Base-by-base conservation (phyloP, 225 moss, liverwort and hornwort species). In the Polytrichum formosum region DNA sequence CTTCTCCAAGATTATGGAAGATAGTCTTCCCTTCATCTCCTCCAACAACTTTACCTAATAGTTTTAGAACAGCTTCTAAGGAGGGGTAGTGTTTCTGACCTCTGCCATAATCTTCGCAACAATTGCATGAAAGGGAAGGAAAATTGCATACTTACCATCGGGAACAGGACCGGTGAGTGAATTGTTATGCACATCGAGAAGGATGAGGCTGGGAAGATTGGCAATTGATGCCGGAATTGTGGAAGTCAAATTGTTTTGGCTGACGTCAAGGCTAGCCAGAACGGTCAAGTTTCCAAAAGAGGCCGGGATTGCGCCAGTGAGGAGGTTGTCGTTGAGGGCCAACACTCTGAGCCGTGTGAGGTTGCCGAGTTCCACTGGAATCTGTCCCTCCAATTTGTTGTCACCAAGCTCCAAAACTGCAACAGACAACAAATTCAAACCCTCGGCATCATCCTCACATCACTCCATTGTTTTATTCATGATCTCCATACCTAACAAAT, bases 381-480 rank as follows among this genome's bases (percentile, higher is more conserved):
- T 37, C 54, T 58, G 68, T 27, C 87, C 87, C 71, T 80, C 83
- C 66, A 87, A 63, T 21, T 81, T 71, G 69, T 87, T 87, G 74
- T 69, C 78, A 71, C 83, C 78, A 29, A 87, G 66, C 73, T 83
- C 83, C 23, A 83, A 70, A 61, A 83, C 87, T 87, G 76, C 64
- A 76, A 46, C 46, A 46, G 46, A 46, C 46, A 46, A 46, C 46
- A 35, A 67, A 13, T 46, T 46, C 30, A 46, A 46, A 46, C 13
- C 13, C 46, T 46, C 13, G 16, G 16, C 46, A 13, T 46, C 4
- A 46, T 0, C 46, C 46, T 46, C 46, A 16, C 46, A 46, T 46
- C 13, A 5, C 46, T 46, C 46, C 13, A 46, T 13, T 46, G 46
- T 13, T 46, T 46, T 46, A 13, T 46, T 3, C 4, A 46, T 46